phyloP scores from a whole-genome alignment of 768 basidiomycete species.

The Ramaria sp. region DNA sequence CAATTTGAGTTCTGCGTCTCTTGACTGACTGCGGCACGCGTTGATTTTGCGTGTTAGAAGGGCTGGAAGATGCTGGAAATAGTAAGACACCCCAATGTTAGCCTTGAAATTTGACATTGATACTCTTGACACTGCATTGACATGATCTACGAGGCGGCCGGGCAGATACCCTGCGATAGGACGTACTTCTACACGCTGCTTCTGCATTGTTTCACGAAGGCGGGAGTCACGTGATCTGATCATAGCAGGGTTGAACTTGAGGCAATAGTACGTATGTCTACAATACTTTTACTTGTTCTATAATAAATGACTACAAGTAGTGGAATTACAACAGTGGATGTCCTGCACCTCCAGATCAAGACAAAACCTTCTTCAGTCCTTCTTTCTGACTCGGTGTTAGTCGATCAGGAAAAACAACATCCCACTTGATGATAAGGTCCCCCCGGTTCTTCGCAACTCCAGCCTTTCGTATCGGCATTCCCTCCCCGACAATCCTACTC shows the following conservation, averaged over 20 bases:
- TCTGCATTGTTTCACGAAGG: background rate
- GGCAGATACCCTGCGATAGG: background rate
- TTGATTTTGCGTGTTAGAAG: background rate
- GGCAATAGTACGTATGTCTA: background rate
- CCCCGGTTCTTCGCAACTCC: conserved; percentile 63
- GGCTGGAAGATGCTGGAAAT: background rate
- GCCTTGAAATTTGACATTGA: background rate
- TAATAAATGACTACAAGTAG: background rate
- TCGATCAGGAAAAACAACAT: conserved; percentile 73
- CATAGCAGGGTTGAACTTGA: too few relatives aligned
- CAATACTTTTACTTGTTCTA: background rate
- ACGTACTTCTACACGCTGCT: background rate
- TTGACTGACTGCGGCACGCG: conserved; percentile 1
- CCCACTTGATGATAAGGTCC: conserved; percentile 74
- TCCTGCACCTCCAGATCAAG: conserved; percentile 4
- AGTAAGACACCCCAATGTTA: background rate
- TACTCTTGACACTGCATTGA: background rate
- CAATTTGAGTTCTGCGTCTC: background rate
- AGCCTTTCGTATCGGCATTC: conserved; percentile 86
- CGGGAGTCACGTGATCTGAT: background rate
- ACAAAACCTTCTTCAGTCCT: conserved; percentile 53
- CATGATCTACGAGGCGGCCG: background rate
- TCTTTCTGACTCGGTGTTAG: conserved; percentile 74
- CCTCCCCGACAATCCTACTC: conserved; percentile 62
- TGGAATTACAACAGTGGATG: background rate